These are phyloP conservation scores for Puccinia hordei DNA, from an alignment of 1,284 basidiomycete genomes.

Conservation along the genomic window DNA sequence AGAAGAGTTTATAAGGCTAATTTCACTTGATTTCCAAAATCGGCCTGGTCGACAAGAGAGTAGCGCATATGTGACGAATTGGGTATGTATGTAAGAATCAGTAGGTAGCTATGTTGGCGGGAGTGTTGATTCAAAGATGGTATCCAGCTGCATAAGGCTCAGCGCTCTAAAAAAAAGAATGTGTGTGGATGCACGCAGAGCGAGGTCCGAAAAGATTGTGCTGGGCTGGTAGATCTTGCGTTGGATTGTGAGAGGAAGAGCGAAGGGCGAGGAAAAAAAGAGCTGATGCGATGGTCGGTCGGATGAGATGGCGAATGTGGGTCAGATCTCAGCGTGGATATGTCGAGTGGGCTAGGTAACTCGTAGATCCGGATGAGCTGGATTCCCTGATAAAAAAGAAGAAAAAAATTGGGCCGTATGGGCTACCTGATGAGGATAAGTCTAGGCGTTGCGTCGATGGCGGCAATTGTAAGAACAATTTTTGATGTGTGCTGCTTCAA, in stretches of 20 bases:
- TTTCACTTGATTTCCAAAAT: background rate
- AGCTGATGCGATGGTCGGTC: background rate
- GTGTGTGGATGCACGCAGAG: background rate
- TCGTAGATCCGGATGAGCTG: background rate
- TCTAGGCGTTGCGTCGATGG: background rate
- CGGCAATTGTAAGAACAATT: background rate
- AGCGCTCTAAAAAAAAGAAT: background rate
- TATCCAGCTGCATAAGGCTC: background rate
- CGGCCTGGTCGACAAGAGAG: background rate
- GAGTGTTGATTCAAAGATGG: background rate
- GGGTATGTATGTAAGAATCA: slow-evolving; percentile 1
- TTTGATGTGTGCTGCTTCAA: background rate
- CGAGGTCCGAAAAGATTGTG: slow-evolving; percentile 3
- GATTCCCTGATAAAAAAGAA: too few species aligned
- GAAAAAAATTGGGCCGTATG: too few species aligned
- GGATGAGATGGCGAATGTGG: background rate
- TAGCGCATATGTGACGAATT: background rate
- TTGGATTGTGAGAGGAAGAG: background rate
- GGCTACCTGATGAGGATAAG: background rate
- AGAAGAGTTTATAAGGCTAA: background rate
- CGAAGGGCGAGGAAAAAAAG: background rate
- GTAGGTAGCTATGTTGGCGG: background rate
- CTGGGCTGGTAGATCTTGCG: background rate
- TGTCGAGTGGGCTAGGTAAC: background rate
- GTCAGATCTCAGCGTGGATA: background rate